Evolutionary conservation across 2,329 filamentous ascomycete genomes (phyloP), one percentile per base, ranked within the genome.

Genomic region (Hymenoscyphus infarciens): DNA sequence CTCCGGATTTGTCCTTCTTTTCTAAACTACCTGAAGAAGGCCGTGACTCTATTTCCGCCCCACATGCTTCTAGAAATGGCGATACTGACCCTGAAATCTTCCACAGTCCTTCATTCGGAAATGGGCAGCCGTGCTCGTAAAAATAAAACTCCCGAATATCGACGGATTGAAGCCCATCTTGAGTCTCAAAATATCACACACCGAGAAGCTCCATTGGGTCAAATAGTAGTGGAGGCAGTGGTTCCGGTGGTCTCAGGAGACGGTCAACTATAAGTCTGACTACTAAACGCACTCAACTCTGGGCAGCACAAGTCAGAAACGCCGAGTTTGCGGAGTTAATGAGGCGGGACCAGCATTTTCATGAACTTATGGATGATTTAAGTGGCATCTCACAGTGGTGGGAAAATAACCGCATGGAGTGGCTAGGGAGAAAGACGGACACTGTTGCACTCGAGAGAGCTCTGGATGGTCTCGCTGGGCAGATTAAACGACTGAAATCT

Each of bases 351-450:
- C 15, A 29, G 16, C 19, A 52, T 19, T 59, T 59, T 15, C 57
- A 59, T n/a, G 25, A 29, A n/a, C 25, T 52, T 13, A 52, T 59
- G 57, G 45, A 59, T 16, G 57, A 59, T 49, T 15, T 59, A 11
- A 45, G 27, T 19, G 57, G 57, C 2, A 27, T 59, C 25, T 33
- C 38, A 16, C 13, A 59, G 11, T 59, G 57, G 57, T 59, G 57
- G 57, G 31, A 31, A 2, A n/a, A 19, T 5, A 31, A 38, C 33
- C 38, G 57, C 29, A 13, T 33, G 4, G 39, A 59, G n/a, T 59
- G 57, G 57, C 42, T 19, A 10, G 25, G 11, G 3, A 31, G 39
- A 27, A 25, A 33, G 38, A 49, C 7, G 15, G 38, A 59, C 5
- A 31, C 31, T 39, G 39, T 49, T 29, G 19, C 38, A 2, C 42